Evolutionary conservation across 2,329 filamentous ascomycete genomes (phyloP), one percentile per base, ranked within the genome.

Genomic region (Saccharata proteae): DNA sequence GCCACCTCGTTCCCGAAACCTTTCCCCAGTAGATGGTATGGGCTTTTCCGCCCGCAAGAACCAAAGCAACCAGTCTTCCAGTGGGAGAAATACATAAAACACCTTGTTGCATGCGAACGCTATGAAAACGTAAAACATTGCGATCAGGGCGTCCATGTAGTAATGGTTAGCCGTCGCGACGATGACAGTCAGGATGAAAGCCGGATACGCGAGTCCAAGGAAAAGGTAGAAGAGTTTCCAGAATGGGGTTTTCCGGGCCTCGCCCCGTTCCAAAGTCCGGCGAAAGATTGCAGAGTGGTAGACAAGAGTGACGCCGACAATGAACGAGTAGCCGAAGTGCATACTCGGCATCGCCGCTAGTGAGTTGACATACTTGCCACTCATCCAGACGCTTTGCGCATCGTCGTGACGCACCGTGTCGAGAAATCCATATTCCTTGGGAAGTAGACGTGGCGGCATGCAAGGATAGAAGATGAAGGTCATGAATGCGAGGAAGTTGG

Each of bases 81-180:
- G 41, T 0, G 67, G 68, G 4, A 71, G 48, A 9, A 71, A 54
- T 7, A 64, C 51, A 29, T 64, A 54, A 46, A 67, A 67, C 14
- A 69, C 40, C 34, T 58, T 55, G 45, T 72, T 71, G 39, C 55
- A 56, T 4, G 56, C 27, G 40, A 67, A 69, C 3, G 61, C 59
- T 9, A 68, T 28, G 4, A 56, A 49, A 3, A 66, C 65, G 13
- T 64, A 65, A 35, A 59, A 51, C 2, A 59, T 61, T 9, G 67
- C 67, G 5, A 67, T 58, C 11, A 62, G 44, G 1, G 67, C 67
- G 43, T 71, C 68, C 35, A 71, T 54, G 53, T 62, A 70, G 48
- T 71, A 78, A 45, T 71, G 72, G 43, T 77, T 77, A 19, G 71
- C 72, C 0, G 71, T 76, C 11, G 71, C 65, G 16, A 77, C 64